phyloP scores from a whole-genome alignment of 2,329 filamentous ascomycete species.

The Beauveria scarabaeidicola region DNA sequence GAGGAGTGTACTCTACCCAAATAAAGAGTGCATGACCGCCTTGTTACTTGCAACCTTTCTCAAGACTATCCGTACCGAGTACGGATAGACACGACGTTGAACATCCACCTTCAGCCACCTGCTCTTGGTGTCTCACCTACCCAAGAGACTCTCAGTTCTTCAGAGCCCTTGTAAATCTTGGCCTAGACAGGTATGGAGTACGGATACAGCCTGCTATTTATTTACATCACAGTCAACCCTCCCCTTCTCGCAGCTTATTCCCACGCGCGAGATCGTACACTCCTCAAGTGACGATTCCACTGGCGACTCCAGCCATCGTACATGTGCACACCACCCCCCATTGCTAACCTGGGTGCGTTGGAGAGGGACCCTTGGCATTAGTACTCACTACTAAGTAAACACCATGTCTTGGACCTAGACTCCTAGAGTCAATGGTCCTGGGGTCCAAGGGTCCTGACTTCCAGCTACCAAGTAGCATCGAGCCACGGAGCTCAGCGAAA shows the following conservation, averaged over 20 bases:
- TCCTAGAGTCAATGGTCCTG: too few relatives aligned
- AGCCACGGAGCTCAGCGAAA: background rate
- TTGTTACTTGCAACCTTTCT: too few relatives aligned
- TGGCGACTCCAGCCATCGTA: background rate
- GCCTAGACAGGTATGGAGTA: background rate
- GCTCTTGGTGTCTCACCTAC: too few relatives aligned
- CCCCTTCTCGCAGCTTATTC: background rate
- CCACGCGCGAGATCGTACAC: background rate
- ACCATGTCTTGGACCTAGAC: background rate
- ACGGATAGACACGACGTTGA: too few relatives aligned
- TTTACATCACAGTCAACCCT: background rate
- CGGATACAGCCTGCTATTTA: too few relatives aligned
- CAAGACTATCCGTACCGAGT: too few relatives aligned
- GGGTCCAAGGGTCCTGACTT: background rate
- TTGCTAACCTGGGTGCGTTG: background rate
- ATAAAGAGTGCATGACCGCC: background rate
- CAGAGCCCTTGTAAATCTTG: background rate
- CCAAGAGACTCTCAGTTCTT: background rate
- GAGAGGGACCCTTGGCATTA: background rate
- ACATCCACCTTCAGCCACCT: too few relatives aligned
- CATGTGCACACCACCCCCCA: background rate
- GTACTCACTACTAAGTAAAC: too few relatives aligned
- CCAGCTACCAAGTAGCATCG: background rate
- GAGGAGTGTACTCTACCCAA: background rate
- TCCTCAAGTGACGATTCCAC: background rate